Evolutionary conservation across 345 rosid species (phyloP), one percentile per base, ranked within the genome.

Genomic region (Citrus australasica): DNA sequence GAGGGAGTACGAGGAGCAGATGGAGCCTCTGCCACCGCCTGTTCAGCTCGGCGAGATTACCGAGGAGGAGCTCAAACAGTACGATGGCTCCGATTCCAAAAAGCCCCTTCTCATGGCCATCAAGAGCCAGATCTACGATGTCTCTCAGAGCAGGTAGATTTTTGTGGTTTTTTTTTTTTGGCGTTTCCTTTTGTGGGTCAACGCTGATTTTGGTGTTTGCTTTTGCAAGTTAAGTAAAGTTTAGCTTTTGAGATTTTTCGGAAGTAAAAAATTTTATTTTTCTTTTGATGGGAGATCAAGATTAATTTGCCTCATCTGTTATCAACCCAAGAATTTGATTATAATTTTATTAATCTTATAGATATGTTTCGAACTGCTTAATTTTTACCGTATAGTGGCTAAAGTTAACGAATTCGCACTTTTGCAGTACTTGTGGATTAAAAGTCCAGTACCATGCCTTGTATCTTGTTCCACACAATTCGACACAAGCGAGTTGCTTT

Each of bases 101-200:
- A 97, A 94, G 80, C 96, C 99, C 38, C 89, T 97, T 81, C 96
- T 97, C 55, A 94, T 97, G 99, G 98, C 98, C 64, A 94, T 97
- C 83, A 94, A 94, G 88, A 93, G 93, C 58, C 99, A 97, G 99
- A 97, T 97, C 95, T 97, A 94, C 76, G 99, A 97, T 79, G 98
- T 97, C 16, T 92, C 99, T 0, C 97, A 90, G 79, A 93, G 98
- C 98, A 94, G 98, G 98, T 96, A 7, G 40, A 2, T 58, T 53
- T 22, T n/a, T 0, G 14, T 6, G 59, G 6, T 69, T 51, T 63
- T 56, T 51, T 72, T 6, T 9, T 51, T n/a, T 75, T 27, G 63
- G 8, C 13, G 74, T 22, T 11, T 35, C 10, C 62, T 42, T 58
- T 58, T 64, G 21, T 35, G 46, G 74, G 61, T 85, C 79, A 56